A percentile compares a stretch with the other conserved stretches of the same genome.
These are phyloP conservation scores for Lactifluus volemus DNA, from an alignment of 768 basidiomycete genomes.

Conservation along the genomic window DNA sequence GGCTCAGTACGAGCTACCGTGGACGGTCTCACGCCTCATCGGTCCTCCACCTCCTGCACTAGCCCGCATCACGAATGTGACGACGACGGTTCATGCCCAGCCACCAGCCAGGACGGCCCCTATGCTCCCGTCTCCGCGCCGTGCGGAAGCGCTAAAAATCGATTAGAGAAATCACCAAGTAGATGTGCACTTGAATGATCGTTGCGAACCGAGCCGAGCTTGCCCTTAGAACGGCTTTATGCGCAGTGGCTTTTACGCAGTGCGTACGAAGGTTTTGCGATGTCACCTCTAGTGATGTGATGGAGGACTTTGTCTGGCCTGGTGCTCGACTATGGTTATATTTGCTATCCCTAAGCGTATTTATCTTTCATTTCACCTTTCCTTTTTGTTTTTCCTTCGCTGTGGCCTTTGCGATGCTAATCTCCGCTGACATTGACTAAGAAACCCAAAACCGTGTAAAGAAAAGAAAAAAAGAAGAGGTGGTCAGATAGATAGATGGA, in stretches of 20 bases:
- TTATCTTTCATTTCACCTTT: neutral
- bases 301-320: neutral
- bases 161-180: neutral
- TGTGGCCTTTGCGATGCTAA: constrained; percentile 5
- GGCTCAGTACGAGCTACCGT: constrained; percentile 72
- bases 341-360: neutral
- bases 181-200: neutral
- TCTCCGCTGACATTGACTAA: neutral
- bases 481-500: neutral
- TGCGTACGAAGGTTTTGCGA: neutral
- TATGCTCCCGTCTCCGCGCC: constrained; percentile 16
- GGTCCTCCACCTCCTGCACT: constrained; percentile 66
- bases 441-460: constrained; percentile 2
- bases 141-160: constrained; percentile 10
- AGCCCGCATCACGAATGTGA: constrained; percentile 16
- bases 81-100: neutral
- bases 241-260: neutral
- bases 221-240: neutral
- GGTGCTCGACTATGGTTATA: constrained; percentile 9
- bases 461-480: neutral
- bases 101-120: neutral
- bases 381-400: neutral
- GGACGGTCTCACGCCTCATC: constrained; percentile 68
- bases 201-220: constrained; percentile 4
- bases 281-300: neutral